A percentile compares a stretch with the other conserved stretches of the same genome.
Conservation (phyloP, 768 basidiomycete species). For the Tulasnella sp. region DNA sequence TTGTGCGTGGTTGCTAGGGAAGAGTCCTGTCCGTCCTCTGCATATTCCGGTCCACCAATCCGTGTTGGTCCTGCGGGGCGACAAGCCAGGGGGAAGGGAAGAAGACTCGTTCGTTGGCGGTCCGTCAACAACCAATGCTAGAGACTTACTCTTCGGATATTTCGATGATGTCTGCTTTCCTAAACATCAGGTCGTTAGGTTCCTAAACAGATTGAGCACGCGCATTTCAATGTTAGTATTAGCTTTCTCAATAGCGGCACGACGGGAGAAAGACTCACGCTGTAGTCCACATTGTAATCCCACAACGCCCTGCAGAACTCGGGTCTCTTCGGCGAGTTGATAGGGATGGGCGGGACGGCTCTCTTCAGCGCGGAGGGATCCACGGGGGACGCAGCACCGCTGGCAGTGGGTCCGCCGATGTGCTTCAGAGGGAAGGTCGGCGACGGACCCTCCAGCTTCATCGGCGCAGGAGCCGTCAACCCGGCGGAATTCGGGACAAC, state of each 20-base stretch:
- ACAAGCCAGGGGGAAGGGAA: not conserved
- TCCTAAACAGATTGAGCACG: not conserved
- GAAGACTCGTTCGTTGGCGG: not conserved
- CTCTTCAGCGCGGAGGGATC: not conserved
- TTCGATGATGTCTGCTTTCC: slow-evolving; percentile 11
- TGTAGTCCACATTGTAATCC: slow-evolving; percentile 9
- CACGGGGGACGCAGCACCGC: not conserved
- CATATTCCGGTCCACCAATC: slow-evolving; percentile 12
- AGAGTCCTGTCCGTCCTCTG: slow-evolving; percentile 7
- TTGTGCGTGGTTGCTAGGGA: slow-evolving; percentile 8
- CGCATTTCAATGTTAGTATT: too few relatives aligned
- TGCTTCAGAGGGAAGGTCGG: slow-evolving; percentile 1
- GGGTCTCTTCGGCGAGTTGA: not conserved
- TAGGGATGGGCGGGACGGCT: not conserved
- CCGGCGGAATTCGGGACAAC: not conserved
- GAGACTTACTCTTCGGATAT: slow-evolving; percentile 6
- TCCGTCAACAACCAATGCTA: not conserved
- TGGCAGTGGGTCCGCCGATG: not conserved
- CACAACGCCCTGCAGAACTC: slow-evolving; percentile 5
- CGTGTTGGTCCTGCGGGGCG: not conserved
- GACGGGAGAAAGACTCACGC: not conserved
- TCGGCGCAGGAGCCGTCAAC: not conserved
- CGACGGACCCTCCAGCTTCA: not conserved
- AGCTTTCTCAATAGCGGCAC: not conserved
- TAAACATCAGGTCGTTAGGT: slow-evolving; percentile 3